Evolutionary conservation across 768 basidiomycete genomes (phyloP), one percentile per base, ranked within the genome.

Genomic region (Kwoniella bestiolae): DNA sequence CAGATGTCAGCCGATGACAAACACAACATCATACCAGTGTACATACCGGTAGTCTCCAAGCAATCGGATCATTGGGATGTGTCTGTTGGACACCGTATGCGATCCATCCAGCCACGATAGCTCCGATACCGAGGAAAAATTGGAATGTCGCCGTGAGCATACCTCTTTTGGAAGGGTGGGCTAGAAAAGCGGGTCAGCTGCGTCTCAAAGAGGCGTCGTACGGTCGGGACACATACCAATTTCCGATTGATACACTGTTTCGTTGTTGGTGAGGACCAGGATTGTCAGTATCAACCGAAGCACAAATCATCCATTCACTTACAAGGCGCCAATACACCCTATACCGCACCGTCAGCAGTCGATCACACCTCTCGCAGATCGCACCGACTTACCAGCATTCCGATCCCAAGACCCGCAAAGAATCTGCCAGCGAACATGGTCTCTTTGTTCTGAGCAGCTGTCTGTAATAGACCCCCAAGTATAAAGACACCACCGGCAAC

Each of bases 31-130:
- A 8, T 9, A 23, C 28, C 9, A 1, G 41, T 63, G 6, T 6
- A 63, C 62, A 56, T 26, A 65, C 57, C 2, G 64, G 64, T 11
- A 74, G n/a, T 68, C 70, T 38, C 70, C 68, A 53, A 21, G 16
- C 64, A 75, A 78, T 49, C 3, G 60, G 51, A 7, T 21, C 55
- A 9, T 60, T 49, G n/a, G 49, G 57, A 44, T 65, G 64, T 16
- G 64, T 65, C 41, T 65, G 59, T 44, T 59, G 88, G 14, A 91
- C 90, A 25, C 91, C 91, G 76, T 87, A 93, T 1, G 90, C 90
- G 0, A 89, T 84, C 92, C 91, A 92, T n/a, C 90, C 90, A 38
- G 91, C 84, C 64, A 91, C 75, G 77, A 92, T 91, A 60, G 90
- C 84, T 63, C 91, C 91, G 18, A 88, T 91, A 91, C 91, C 91